Percentiles rank a stretch among this genome's conserved stretches.
phyloP scores from a whole-genome alignment of 495 filamentous ascomycete genomes.

The Chlorociboria aeruginascens region DNA sequence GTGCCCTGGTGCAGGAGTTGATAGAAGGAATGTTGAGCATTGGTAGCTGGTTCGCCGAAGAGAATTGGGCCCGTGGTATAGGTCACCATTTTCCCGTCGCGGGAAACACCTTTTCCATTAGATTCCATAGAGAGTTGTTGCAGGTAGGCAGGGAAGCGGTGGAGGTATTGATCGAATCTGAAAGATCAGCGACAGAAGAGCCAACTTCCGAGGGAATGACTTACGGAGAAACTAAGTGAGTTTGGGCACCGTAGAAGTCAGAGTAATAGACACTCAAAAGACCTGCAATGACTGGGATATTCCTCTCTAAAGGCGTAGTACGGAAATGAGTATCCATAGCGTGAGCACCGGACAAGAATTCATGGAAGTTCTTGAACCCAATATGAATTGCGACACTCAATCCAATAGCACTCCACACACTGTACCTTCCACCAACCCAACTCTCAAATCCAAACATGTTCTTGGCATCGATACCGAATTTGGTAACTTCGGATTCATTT shows the following conservation, averaged over 20 bases:
- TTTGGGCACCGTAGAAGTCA: constrained; percentile 96
- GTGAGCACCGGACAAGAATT: constrained; percentile 90
- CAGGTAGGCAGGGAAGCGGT: constrained; percentile 97
- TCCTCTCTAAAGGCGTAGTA: constrained; percentile 78
- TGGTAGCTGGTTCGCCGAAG: constrained; percentile 97
- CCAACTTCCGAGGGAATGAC: constrained; percentile 17
- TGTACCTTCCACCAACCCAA: constrained; percentile 97
- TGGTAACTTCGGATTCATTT: constrained; percentile 87
- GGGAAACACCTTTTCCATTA: constrained; percentile 95
- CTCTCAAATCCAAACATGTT: constrained; percentile 99
- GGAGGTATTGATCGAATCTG: constrained; percentile 95
- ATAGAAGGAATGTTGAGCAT: constrained; percentile 99
- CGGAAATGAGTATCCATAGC: constrained; percentile 99
- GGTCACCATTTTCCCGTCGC: constrained; percentile 80
- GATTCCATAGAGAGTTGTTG: constrained; percentile 99
- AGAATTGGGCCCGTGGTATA: constrained; percentile 93
- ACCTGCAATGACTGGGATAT: constrained; percentile 87
- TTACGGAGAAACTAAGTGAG: constrained; percentile 85
- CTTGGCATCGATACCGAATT: constrained; percentile 93
- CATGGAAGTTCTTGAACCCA: constrained; percentile 92
- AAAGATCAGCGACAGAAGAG: neutral
- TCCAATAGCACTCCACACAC: constrained; percentile 96
- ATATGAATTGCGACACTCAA: constrained; percentile 89
- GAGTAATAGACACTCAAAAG: constrained; percentile 96
- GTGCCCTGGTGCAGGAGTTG: constrained; percentile 98